Conservation (phyloP, 106 monocot species). For the Acorus calamus region DNA sequence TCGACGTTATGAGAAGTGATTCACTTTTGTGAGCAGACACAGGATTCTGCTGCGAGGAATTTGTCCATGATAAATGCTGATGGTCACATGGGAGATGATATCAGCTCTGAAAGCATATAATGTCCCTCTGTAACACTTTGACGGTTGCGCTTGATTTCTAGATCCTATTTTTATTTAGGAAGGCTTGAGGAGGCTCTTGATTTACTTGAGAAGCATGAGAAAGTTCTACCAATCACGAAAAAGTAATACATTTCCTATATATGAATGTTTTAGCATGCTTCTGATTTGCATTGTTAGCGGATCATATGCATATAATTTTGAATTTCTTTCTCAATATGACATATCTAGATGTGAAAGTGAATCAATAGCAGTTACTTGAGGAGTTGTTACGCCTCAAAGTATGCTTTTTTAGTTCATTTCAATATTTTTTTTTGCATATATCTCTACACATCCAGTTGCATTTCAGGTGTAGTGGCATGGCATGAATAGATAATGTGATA, state of each 20-base stretch:
- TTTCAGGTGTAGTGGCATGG: too few species aligned
- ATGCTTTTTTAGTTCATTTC: slow-evolving; percentile 11
- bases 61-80: slow-evolving; percentile 5
- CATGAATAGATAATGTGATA: too few species aligned
- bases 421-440: too few species aligned
- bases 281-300: too few species aligned
- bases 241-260: slow-evolving; percentile 29
- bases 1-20: slow-evolving; percentile 72
- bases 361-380: slow-evolving; percentile 31
- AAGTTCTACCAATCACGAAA: slow-evolving; percentile 24
- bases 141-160: slow-evolving; percentile 52
- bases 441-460: too few species aligned
- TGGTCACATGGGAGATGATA: slow-evolving; percentile 16
- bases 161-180: slow-evolving; percentile 72
- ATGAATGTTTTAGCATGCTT: too few species aligned
- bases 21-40: slow-evolving; percentile 55
- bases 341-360: slow-evolving; percentile 15
- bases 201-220: slow-evolving; percentile 54
- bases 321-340: too few species aligned
- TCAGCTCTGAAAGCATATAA: slow-evolving; percentile 12
- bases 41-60: slow-evolving; percentile 51
- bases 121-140: slow-evolving; percentile 24
- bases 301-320: slow-evolving; percentile 4
- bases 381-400: slow-evolving; percentile 80
- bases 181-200: slow-evolving; percentile 71